Evolutionary conservation across 176 grass and related monocot species (phyloP), one percentile per base, ranked within the genome.

Genomic region (Secale cereale): DNA sequence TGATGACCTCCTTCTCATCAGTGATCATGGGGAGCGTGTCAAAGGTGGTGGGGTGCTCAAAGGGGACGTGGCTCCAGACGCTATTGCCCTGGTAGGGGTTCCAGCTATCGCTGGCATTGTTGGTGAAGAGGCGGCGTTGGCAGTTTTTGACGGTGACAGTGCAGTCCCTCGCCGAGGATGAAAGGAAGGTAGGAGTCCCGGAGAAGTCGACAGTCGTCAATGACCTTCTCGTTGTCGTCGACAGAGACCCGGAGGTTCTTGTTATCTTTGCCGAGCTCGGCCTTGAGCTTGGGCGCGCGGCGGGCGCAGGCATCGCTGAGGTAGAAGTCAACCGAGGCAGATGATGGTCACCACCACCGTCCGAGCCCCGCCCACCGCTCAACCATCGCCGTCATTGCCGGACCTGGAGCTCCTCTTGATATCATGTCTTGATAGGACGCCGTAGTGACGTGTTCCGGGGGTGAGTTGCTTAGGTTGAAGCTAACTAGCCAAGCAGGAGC

Each of bases 31-130:
- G 81, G 16, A 94, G 23, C 1, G 82, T 94, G 30, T 88, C 52
- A 83, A 94, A 94, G 23, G 39, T 92, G 12, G 93, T 63, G 3
- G 90, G 93, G 79, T 94, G 90, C 54, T 59, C 54, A 1, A n/a
- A n/a, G 4, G 20, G 20, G 54, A 9, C 20, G 7, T n/a, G 54
- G 20, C 7, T 59, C 54, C 2, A 59, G 20, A 59, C 2, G 54
- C 20, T 59, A 3, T 59, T 59, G 54, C 54, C 16, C 6, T 10
- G 65, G 8, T 76, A 81, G 29, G 57, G n/a, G 6, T 20, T 32
- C 85, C 81, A 80, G 6, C 74, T 41, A 6, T 0, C 22, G 17
- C 48, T 61, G 1, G 74, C 29, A 54, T 64, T 75, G 84, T 91
- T 87, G 14, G 84, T 87, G 50, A 79, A 87, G 20, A 91, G 85